These are phyloP conservation scores for Glaciozyma antarctica DNA, from an alignment of 768 basidiomycete genomes.

Conservation along the genomic window DNA sequence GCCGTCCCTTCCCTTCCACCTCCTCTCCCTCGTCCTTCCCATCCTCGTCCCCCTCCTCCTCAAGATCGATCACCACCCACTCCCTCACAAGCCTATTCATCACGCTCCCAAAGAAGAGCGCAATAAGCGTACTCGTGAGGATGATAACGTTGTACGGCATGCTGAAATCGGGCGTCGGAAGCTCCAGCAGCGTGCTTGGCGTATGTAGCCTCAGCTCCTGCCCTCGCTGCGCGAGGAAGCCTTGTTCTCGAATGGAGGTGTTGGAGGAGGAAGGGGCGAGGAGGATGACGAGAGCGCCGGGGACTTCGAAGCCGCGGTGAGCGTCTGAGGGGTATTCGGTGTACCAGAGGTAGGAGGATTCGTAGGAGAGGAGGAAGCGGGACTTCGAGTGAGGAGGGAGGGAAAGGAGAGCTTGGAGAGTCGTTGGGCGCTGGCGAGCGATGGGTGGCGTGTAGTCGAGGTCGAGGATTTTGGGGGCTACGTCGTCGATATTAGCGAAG, in stretches of 20 bases:
- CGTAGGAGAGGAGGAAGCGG: constrained; percentile 60
- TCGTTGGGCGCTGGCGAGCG: constrained; percentile 64
- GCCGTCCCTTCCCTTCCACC: background rate
- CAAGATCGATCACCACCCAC: constrained; percentile 49
- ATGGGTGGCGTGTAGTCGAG: constrained; percentile 59
- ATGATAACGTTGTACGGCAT: constrained; percentile 99
- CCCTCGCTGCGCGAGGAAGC: constrained; percentile 1
- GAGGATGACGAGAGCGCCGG: constrained; percentile 57
- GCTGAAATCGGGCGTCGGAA: constrained; percentile 98
- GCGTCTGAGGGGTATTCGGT: constrained; percentile 95
- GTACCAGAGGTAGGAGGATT: constrained; percentile 78
- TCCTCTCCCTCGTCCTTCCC: constrained; percentile 37
- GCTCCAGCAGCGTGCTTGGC: constrained; percentile 67
- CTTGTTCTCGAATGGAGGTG: background rate
- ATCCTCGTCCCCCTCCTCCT: background rate
- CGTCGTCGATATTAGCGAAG: background rate
- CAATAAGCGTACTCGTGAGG: constrained; percentile 65
- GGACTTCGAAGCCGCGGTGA: constrained; percentile 86
- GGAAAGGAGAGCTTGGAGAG: constrained; percentile 59
- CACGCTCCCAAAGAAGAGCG: constrained; percentile 83
- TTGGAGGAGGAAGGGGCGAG: constrained; percentile 38
- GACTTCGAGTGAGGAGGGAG: constrained; percentile 62
- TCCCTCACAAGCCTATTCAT: constrained; percentile 77
- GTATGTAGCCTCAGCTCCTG: constrained; percentile 56
- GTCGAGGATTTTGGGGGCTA: constrained; percentile 39